Conservation (phyloP, 2,329 filamentous ascomycete genomes). For the Pleomassaria siparia region DNA sequence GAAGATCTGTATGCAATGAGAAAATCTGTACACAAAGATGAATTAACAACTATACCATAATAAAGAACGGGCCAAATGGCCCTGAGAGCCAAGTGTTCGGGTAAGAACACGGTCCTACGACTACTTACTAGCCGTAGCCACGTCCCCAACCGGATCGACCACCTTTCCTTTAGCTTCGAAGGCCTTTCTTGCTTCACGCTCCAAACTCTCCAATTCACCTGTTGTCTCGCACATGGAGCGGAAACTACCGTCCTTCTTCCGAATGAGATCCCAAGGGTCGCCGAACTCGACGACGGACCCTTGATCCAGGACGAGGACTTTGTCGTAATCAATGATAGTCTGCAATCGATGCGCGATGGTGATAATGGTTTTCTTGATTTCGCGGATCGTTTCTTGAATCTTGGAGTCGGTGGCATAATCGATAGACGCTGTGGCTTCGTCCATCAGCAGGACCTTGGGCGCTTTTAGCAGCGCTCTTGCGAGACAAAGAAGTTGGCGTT, state of each 20-base stretch:
- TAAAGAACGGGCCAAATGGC: no score
- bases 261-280: conserved; percentile 75
- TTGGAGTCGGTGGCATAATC: conserved; percentile 95
- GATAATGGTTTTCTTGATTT: conserved; percentile 87
- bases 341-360: conserved; percentile 95
- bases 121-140: not conserved
- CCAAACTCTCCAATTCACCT: conserved; percentile 58
- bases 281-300: conserved; percentile 85
- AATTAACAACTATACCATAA: no score
- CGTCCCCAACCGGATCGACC: not conserved
- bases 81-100: no score
- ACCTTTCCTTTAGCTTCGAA: conserved; percentile 24
- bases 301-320: conserved; percentile 91
- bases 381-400: conserved; percentile 95
- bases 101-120: not conserved
- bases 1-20: no score
- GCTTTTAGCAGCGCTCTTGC: conserved; percentile 89
- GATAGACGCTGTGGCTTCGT: conserved; percentile 96
- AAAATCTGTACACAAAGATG: no score
- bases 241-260: conserved; percentile 66
- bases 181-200: conserved; percentile 58
- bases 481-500: conserved; percentile 90
- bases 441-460: conserved; percentile 96
- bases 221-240: conserved; percentile 69
- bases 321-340: conserved; percentile 98